phyloP scores from a whole-genome alignment of 2,329 filamentous ascomycete species.

The Fusarium nurragi region DNA sequence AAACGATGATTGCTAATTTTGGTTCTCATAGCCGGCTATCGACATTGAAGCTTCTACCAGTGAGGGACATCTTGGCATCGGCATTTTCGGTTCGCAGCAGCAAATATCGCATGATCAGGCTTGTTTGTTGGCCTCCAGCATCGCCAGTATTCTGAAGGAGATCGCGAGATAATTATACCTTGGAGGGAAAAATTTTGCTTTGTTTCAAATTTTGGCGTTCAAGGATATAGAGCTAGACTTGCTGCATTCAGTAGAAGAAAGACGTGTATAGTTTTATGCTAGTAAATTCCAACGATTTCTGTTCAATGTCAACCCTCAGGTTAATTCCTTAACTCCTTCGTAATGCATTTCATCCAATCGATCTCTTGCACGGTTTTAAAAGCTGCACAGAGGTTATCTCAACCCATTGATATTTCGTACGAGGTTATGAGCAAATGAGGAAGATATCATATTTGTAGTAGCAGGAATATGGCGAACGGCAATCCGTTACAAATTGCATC shows the following conservation, averaged over 20 bases:
- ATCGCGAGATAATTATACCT: neutral
- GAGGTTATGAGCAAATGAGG: neutral
- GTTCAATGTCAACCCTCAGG: conserved; percentile 7
- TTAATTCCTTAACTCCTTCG: conserved; percentile 18
- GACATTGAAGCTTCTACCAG: conserved; percentile 54
- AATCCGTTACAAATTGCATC: neutral
- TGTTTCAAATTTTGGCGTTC: neutral
- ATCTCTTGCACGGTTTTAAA: neutral
- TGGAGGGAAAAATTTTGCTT: neutral
- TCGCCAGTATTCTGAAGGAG: conserved; percentile 35
- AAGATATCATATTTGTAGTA: neutral
- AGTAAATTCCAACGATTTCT: conserved; percentile 1
- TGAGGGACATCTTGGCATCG: conserved; percentile 49
- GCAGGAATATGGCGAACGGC: neutral
- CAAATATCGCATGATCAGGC: conserved; percentile 44
- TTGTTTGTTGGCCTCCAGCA: conserved; percentile 36
- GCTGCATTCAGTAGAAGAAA: neutral
- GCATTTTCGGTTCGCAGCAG: conserved; percentile 51
- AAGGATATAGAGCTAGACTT: neutral
- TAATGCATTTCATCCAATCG: conserved; percentile 16
- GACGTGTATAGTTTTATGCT: neutral
- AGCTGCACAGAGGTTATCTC: neutral
- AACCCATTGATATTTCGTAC: neutral
- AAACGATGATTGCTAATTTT: neutral
- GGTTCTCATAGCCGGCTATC: conserved; percentile 48